These are phyloP conservation scores for Phytophthora chlamydospora DNA, from an alignment of 352 stramenopile species.

Conservation along the genomic window DNA sequence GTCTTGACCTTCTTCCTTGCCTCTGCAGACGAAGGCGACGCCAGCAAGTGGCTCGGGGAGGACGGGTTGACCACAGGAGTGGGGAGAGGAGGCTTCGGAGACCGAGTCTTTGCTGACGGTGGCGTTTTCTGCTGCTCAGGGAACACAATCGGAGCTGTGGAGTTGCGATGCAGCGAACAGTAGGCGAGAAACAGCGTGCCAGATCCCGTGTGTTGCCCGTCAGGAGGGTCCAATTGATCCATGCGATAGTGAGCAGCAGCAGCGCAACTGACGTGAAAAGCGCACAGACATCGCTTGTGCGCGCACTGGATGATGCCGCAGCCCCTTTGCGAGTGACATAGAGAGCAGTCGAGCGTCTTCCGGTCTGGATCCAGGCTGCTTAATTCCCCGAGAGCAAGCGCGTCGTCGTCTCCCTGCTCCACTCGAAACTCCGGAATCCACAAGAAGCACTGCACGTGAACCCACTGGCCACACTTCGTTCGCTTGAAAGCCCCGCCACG, in stretches of 20 bases:
- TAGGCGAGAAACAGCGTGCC: constrained; percentile 74
- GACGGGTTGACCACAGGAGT: constrained; percentile 14
- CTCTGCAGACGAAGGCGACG: constrained; percentile 46
- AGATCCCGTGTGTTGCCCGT: constrained; percentile 40
- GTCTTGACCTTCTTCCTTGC: constrained; percentile 67
- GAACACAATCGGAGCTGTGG: constrained; percentile 19
- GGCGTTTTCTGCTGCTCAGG: constrained; percentile 18
- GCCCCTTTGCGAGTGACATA: constrained; percentile 69
- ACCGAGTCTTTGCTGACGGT: constrained; percentile 1
- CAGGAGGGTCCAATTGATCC: constrained; percentile 48
- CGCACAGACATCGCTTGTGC: constrained; percentile 67
- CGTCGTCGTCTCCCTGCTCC: constrained; percentile 32
- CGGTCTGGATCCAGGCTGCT: constrained; percentile 63
- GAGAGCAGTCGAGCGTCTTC: constrained; percentile 62
- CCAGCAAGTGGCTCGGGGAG: constrained; percentile 64
- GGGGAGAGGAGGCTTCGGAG: constrained; percentile 19
- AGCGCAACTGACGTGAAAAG: constrained; percentile 86
- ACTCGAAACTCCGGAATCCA: constrained; percentile 84
- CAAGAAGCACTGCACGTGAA: constrained; percentile 87
- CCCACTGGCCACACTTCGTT: constrained; percentile 73
- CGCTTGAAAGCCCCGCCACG: constrained; percentile 65
- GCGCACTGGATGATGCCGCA: constrained; percentile 82
- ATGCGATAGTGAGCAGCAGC: constrained; percentile 64
- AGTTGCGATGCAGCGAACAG: constrained; percentile 64
- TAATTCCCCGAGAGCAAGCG: constrained; percentile 58